Conservation (phyloP, 139 green algal genomes). For the Micractinium conductrix region DNA sequence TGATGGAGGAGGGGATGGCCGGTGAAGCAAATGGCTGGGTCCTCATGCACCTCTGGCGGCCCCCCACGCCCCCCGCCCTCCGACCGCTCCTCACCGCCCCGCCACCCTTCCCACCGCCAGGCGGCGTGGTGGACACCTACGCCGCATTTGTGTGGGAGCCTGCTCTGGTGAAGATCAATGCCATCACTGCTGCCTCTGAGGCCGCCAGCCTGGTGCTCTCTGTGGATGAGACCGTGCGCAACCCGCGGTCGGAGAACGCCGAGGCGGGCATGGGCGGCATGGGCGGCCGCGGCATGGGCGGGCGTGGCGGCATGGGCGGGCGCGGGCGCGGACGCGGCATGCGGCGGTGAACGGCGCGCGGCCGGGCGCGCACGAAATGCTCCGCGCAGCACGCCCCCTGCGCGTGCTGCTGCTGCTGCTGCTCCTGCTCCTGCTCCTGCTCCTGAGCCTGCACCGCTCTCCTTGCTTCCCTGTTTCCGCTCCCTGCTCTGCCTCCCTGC, state of each 20-base stretch:
- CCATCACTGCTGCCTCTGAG: slow-evolving; percentile 91
- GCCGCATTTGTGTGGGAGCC: slow-evolving; percentile 97
- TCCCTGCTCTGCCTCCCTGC: too few species aligned
- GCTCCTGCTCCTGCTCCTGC: too few species aligned
- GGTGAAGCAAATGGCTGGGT: neutral
- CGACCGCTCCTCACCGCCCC: too few species aligned
- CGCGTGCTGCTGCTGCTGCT: too few species aligned
- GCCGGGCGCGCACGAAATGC: too few species aligned
- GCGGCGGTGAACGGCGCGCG: slow-evolving; percentile 59
- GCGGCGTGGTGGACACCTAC: slow-evolving; percentile 95
- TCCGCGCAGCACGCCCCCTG: too few species aligned
- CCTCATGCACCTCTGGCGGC: neutral
- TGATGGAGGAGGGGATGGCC: too few species aligned
- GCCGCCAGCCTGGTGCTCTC: slow-evolving; percentile 96
- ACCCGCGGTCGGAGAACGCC: slow-evolving; percentile 76
- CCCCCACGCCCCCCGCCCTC: too few species aligned
- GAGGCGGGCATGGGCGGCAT: slow-evolving; percentile 25
- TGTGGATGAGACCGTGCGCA: slow-evolving; percentile 97
- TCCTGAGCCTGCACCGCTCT: too few species aligned
- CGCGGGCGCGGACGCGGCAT: slow-evolving; percentile 61
- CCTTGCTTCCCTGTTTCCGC: too few species aligned
- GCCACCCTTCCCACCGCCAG: slow-evolving; percentile 34
- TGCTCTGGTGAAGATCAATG: slow-evolving; percentile 94
- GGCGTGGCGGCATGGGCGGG: slow-evolving; percentile 41
- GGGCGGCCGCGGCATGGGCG: slow-evolving; percentile 28